Base-by-base conservation (phyloP, 2,329 filamentous ascomycete species). In the Decorospora gaudefroyi region DNA sequence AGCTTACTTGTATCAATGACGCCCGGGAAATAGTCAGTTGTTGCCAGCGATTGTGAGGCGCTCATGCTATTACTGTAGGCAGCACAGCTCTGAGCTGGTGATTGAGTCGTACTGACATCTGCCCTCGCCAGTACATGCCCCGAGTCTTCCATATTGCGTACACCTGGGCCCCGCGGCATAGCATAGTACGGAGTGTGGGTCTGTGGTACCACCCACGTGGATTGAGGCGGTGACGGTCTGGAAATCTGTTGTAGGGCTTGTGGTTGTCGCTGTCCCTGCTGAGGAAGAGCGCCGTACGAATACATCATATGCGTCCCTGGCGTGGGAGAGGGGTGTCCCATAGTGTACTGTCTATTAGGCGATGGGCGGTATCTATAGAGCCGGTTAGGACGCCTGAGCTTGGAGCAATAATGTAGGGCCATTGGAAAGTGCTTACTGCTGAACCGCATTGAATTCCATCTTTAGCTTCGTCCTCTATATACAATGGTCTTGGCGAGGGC, bases 381-480 rank as follows among this genome's bases (percentile, higher is more conserved):
- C 26, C 25, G 25, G 51, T 70, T 44, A 69, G 64, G 44, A 34
- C 42, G 30, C 26, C 16, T 22, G 19, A 31, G 13, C 29, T 11
- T 6, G 15, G 10, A 15, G 33, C 5, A 26, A 21, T 19, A 21
- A 28, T 13, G 40, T 45, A 43, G 45, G 50, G 39, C 15, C 22
- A 34, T 16, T 8, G 32, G 31, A 29, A 26, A 32, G 31, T 38
- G 48, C 70, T 63, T 65, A 72, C 70, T 72, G 70, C 34, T 67
- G 65, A 53, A 65, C 46, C 53, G 69, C 65, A 70, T 72, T 71
- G 64, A 69, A 72, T 65, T 72, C 70, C 70, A 72, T 72, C 54
- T 67, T 68, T 60, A 61, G 51, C 42, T 47, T 59, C 52, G 53
- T 55, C 45, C 38, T 59, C 51, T 60, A 55, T 51, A 49, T 55